A percentile compares a stretch with the other conserved stretches of the same genome.
Evolutionary conservation across 164 flowering plant species (phyloP).

Genomic region (Piper longum): DNA sequence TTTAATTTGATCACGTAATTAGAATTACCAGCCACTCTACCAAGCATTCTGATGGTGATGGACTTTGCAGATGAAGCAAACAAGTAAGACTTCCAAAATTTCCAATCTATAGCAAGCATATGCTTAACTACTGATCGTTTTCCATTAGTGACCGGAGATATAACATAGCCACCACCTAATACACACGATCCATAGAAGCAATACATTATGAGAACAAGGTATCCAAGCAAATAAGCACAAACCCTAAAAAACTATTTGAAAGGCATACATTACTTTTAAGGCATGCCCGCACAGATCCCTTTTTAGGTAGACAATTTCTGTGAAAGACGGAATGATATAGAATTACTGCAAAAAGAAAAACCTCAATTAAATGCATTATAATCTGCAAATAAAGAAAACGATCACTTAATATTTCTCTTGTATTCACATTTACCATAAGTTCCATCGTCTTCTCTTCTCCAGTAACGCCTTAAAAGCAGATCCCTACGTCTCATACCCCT

Average conservation of each 20-base stretch:
- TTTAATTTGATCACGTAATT: background rate
- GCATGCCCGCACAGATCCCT: conserved; percentile 76
- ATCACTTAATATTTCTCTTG: background rate
- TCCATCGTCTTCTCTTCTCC: conserved; percentile 97
- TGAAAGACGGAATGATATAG: conserved; percentile 82
- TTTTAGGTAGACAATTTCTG: conserved; percentile 47
- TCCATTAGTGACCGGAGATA: conserved; percentile 60
- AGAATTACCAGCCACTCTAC: conserved; percentile 61
- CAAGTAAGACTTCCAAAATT: conserved; percentile 58
- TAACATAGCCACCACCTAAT: conserved; percentile 90
- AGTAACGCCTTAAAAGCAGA: conserved; percentile 61
- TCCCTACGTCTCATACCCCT: conserved; percentile 93
- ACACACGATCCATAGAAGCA: background rate
- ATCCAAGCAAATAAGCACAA: background rate
- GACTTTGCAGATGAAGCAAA: conserved; percentile 41
- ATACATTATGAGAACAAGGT: background rate
- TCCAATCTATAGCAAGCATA: conserved; percentile 97
- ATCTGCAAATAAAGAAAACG: background rate
- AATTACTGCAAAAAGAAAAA: conserved; percentile 40
- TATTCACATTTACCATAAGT: conserved; percentile 55
- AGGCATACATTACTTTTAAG: conserved; percentile 94
- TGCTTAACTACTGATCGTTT: conserved; percentile 72
- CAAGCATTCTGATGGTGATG: conserved; percentile 67
- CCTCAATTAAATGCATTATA: background rate
- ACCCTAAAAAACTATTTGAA: background rate